Base-by-base conservation (phyloP, 441 rosid species). In the Croton laevigatus region DNA sequence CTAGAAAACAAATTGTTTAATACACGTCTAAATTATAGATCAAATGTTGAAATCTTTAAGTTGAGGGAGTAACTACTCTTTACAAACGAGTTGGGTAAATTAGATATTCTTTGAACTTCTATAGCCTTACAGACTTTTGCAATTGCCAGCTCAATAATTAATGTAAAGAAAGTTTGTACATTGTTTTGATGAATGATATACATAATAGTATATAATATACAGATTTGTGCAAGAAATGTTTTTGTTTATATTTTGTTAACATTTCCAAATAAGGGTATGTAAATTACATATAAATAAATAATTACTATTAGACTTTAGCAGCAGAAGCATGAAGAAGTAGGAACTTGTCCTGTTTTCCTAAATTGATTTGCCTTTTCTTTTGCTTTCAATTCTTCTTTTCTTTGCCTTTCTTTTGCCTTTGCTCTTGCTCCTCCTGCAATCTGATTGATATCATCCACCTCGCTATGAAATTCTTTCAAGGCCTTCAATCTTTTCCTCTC, bases 381-480 rank as follows among this genome's bases (percentile, higher is more conserved):
- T 46, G 76, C 88, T 78, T 83, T 84, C 6, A 74, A 27, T 81
- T 81, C 97, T 66, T 89, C 88, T 0, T 83, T 87, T 65, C 66
- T 67, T 61, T 71, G 76, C 65, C 77, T 90, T 70, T 86, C 84
- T 67, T 66, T 75, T 34, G 90, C 91, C 81, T 84, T 77, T 57
- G 84, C 86, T 78, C 81, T 87, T 65, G 97, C 97, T 64, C 74
- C 90, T 45, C 64, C 89, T 55, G 80, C 88, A 11, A 90, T 84
- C 75, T 75, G 66, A 51, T 68, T 80, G 27, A 89, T 83, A 42
- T 74, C 52, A 44, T 82, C 87, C 72, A 83, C 81, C 42, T 87
- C 81, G 0, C 69, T 72, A 32, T 36, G 75, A 62, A 75, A 94
- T 19, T 74, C 72, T 70, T 78, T 75, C 59, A 74, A 61, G 4